Base-by-base conservation (phyloP, 1,284 basidiomycete genomes). In the Meripilus lineatus region DNA sequence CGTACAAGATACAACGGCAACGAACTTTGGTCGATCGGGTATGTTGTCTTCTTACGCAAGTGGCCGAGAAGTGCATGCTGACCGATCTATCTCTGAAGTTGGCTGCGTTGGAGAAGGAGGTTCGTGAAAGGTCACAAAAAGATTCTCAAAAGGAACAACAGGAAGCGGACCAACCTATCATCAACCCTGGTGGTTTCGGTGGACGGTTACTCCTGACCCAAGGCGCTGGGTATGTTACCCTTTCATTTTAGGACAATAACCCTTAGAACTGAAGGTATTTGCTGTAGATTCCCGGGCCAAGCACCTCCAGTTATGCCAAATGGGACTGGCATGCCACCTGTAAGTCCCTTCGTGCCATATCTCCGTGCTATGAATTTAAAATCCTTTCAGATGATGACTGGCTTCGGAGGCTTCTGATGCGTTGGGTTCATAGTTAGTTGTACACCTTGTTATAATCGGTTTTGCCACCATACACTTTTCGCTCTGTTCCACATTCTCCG, bases 1-100 rank as follows among this genome's bases (percentile, higher is more conserved):
- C 94, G 0, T 98, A 89, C 67, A 84, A 81, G 59, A 86, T 98
- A 43, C 93, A 97, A 68, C 77, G 80, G 40, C 84, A 92, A 61
- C 80, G 90, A 45, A 78, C 82, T 23, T 68, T 84, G 57, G 73
- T 81, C 11, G 83, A 84, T 46, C 84, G 77, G 74, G 81, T 84
- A 42, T 5, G 66, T 21, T 45, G 43, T 40, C 15, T n/a, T n/a
- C n/a, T n/a, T n/a, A n/a, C n/a, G n/a, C n/a, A n/a, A n/a, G n/a
- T n/a, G n/a, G n/a, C n/a, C n/a, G n/a, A n/a, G n/a, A n/a, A n/a
- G n/a, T n/a, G n/a, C n/a, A n/a, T n/a, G n/a, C 38, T 54, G 21
- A 37, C 50, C 51, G 13, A 50, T 51, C 44, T n/a, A n/a, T 58
- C 15, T 43, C 46, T 39, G 46, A 47, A 89, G 83, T 50, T 93